Conservation (phyloP, 306 rosid species). For the Rosa multiflora region DNA sequence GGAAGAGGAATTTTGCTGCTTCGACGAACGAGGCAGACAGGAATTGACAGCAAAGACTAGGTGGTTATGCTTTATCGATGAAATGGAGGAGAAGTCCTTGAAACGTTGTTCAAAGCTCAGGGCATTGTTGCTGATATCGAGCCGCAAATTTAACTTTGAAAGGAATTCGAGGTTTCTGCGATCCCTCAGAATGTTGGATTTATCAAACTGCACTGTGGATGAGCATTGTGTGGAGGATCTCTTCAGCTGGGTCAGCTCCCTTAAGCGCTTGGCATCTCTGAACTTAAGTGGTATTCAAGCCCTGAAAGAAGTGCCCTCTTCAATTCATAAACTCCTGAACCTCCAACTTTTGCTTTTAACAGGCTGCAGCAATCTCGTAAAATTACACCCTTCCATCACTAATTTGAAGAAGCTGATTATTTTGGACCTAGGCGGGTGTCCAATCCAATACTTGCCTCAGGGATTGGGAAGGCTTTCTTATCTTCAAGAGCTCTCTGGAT, state of each 20-base stretch:
- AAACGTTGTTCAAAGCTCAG: neutral
- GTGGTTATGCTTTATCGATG: conserved; percentile 19
- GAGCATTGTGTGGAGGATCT: neutral
- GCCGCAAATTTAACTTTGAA: neutral
- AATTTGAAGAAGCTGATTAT: conserved; percentile 17
- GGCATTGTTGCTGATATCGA: conserved; percentile 10
- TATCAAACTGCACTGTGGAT: neutral
- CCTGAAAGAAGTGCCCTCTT: conserved; percentile 9
- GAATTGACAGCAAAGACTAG: neutral
- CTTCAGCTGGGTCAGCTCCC: conserved; percentile 5
- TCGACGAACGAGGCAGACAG: conserved; percentile 15
- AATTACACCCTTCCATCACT: conserved; percentile 8
- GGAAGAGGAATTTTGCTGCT: conserved; percentile 17
- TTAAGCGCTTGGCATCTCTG: conserved; percentile 17
- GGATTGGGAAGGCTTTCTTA: neutral
- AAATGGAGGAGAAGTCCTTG: neutral
- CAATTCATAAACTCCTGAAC: conserved; percentile 8
- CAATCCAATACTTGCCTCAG: conserved; percentile 13
- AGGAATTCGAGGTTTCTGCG: neutral
- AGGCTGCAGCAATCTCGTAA: conserved; percentile 1
- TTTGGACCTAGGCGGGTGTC: conserved; percentile 6
- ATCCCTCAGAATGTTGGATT: conserved; percentile 19
- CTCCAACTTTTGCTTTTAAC: conserved; percentile 16
- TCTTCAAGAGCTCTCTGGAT: conserved; percentile 26
- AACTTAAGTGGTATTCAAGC: conserved; percentile 4